A percentile compares a stretch with the other conserved stretches of the same genome.
phyloP scores from a whole-genome alignment of 1,284 basidiomycete genomes.

The Inonotus obliquus region DNA sequence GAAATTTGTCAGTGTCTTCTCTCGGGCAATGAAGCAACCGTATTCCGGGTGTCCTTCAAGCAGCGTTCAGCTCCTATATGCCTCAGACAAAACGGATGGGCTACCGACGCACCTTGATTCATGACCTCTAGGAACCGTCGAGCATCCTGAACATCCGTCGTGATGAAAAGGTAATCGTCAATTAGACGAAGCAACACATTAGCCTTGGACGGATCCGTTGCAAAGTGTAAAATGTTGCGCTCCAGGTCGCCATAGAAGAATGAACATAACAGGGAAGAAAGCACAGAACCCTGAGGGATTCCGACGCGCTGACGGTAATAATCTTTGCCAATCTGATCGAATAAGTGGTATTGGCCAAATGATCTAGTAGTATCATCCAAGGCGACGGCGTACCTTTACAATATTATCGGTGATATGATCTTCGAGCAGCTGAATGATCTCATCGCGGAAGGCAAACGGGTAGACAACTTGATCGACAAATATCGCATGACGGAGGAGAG shows the following conservation, averaged over 20 bases:
- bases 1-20: conserved; percentile 90
- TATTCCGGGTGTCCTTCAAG: conserved; percentile 80
- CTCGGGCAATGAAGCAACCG: conserved; percentile 83
- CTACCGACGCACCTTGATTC: conserved; percentile 53
- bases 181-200: conserved; percentile 82
- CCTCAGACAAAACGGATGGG: background rate
- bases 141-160: conserved; percentile 64
- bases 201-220: conserved; percentile 23
- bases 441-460: conserved; percentile 47
- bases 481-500: conserved; percentile 67
- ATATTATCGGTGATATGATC: conserved; percentile 91
- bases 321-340: conserved; percentile 59
- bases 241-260: conserved; percentile 95
- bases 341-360: background rate
- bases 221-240: conserved; percentile 52
- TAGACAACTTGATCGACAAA: conserved; percentile 84
- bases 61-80: background rate
- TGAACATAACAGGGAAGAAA: conserved; percentile 87
- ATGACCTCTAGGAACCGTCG: conserved; percentile 73
- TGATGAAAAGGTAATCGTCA: conserved; percentile 93
- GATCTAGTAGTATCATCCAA: background rate
- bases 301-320: conserved; percentile 87
- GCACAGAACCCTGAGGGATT: conserved; percentile 92
- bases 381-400: conserved; percentile 59
- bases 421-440: conserved; percentile 71